Conservation (phyloP, 768 basidiomycete genomes). For the Collybia mongolica region DNA sequence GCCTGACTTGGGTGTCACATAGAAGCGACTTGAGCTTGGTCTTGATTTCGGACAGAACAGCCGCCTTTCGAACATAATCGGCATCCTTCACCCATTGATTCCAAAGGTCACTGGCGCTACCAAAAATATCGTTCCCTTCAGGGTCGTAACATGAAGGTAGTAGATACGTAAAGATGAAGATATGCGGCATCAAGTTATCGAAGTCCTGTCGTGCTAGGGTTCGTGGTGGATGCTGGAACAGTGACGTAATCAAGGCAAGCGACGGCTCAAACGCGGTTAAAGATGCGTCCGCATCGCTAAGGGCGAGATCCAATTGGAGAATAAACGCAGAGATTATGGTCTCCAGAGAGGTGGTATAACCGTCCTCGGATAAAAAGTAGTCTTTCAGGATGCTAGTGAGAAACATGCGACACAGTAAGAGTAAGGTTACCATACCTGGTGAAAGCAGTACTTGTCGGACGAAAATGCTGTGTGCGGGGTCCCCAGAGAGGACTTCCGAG, state of each 20-base stretch:
- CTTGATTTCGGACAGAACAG: conserved; percentile 35
- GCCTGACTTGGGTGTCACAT: conserved; percentile 33
- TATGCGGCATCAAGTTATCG: conserved; percentile 32
- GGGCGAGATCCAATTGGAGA: conserved; percentile 28
- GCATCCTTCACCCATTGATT: conserved; percentile 23
- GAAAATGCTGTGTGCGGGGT: conserved; percentile 26
- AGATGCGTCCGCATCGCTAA: conserved; percentile 25
- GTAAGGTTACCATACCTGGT: conserved; percentile 30
- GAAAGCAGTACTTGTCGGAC: conserved; percentile 37
- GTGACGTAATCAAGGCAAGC: conserved; percentile 30
- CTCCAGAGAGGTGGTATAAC: conserved; percentile 30
- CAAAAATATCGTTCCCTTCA: conserved; percentile 18
- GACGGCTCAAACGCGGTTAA: conserved; percentile 21
- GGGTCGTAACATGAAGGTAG: conserved; percentile 32
- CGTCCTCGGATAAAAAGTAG: conserved; percentile 31
- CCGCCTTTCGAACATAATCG: conserved; percentile 16
- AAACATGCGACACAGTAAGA: not conserved
- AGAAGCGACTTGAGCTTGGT: conserved; percentile 40
- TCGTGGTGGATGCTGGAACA: conserved; percentile 19
- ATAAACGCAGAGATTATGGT: conserved; percentile 33
- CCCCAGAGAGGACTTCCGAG: conserved; percentile 30
- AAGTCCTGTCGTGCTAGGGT: conserved; percentile 10
- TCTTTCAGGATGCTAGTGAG: conserved; percentile 22
- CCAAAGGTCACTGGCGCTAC: conserved; percentile 34
- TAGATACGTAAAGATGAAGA: conserved; percentile 51